phyloP scores from a whole-genome alignment of 192 early-diverging fungal genomes.

The Cetraspora pellucida region DNA sequence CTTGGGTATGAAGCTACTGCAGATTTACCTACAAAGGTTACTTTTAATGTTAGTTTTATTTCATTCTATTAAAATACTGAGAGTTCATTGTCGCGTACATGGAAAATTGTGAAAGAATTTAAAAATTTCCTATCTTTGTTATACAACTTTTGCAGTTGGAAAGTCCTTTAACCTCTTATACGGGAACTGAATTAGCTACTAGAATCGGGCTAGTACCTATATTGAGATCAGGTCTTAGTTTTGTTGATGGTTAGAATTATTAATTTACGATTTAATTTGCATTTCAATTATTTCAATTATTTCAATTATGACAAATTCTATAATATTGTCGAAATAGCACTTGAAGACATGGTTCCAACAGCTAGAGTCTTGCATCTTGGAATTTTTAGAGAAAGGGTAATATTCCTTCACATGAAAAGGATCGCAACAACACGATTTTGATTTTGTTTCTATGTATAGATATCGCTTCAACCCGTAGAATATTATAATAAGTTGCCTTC shows the following conservation, averaged over 20 bases:
- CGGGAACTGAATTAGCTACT: constrained; percentile 39
- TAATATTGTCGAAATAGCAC: constrained; percentile 30
- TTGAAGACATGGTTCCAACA: constrained; percentile 66
- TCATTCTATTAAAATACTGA: not conserved
- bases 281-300: too few relatives aligned
- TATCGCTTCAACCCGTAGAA: constrained; percentile 83
- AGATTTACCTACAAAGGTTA: constrained; percentile 41
- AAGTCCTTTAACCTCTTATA: constrained; percentile 55
- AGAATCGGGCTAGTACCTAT: constrained; percentile 64
- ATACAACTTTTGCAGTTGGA: constrained; percentile 34
- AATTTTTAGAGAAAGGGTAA: constrained; percentile 76
- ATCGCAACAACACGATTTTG: not conserved
- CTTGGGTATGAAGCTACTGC: constrained; percentile 67
- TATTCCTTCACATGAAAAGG: not conserved
- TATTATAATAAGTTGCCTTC: constrained; percentile 89
- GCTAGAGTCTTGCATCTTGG: constrained; percentile 80
- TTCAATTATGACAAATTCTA: too few relatives aligned
- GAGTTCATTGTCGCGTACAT: not conserved
- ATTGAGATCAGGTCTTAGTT: constrained; percentile 63
- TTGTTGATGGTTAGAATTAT: constrained; percentile 51
- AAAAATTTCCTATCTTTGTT: not conserved
- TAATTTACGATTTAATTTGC: not conserved
- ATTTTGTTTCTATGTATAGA: constrained; percentile 32
- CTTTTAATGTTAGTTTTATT: not conserved
- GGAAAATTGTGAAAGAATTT: not conserved